Evolutionary conservation across 2,329 filamentous ascomycete species (phyloP).

Genomic region (Penicillium sp.): DNA sequence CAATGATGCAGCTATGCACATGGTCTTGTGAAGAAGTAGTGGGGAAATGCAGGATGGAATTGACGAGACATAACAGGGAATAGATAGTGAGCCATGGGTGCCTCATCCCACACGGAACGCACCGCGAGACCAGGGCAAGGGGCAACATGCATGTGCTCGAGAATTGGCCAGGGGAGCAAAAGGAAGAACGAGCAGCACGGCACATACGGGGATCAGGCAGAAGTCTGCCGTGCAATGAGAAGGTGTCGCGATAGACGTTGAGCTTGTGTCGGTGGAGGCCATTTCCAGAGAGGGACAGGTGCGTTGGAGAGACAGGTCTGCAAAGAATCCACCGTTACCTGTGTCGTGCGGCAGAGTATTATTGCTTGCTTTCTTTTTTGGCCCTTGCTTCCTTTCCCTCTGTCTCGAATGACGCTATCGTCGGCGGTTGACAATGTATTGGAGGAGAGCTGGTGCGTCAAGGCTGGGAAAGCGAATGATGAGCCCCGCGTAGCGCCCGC

Average conservation of each 20-base stretch:
- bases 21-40: slow-evolving; percentile 7
- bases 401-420: neutral
- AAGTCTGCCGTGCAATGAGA: slow-evolving; percentile 84
- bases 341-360: neutral
- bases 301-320: neutral
- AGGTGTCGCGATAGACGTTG: slow-evolving; percentile 61
- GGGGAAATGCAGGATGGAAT: neutral
- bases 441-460: neutral
- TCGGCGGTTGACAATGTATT: neutral
- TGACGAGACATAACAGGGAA: neutral
- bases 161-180: neutral
- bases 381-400: neutral
- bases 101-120: neutral
- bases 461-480: neutral
- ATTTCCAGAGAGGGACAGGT: slow-evolving; percentile 21
- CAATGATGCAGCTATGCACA: slow-evolving; percentile 3
- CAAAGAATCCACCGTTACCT: neutral
- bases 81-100: neutral
- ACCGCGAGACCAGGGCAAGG: neutral
- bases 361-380: slow-evolving; percentile 2
- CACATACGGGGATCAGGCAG: slow-evolving; percentile 78
- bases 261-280: slow-evolving; percentile 28
- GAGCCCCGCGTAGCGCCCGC: neutral
- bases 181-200: neutral
- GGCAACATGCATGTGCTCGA: neutral